phyloP scores from a whole-genome alignment of 2,329 filamentous ascomycete genomes.

The Talaromyces verruculosus region DNA sequence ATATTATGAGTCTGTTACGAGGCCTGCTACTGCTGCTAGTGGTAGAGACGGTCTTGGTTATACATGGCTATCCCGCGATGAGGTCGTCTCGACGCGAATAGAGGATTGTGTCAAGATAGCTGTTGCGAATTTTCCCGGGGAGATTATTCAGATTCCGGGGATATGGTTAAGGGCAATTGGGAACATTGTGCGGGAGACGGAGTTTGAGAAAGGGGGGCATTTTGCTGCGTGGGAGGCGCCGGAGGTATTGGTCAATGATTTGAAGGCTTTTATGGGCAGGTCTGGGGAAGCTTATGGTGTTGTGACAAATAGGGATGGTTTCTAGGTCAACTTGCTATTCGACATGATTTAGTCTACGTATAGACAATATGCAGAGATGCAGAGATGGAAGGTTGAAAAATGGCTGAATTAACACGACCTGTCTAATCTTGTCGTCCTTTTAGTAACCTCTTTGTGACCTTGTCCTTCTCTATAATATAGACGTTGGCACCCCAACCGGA shows the following conservation, averaged over 20 bases:
- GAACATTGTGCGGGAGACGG: constrained; percentile 51
- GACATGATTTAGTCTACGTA: neutral
- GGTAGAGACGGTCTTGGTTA: neutral
- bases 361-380: neutral
- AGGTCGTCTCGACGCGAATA: constrained; percentile 44
- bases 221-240: constrained; percentile 56
- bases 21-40: neutral
- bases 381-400: neutral
- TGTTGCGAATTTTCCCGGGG: constrained; percentile 52
- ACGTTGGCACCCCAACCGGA: constrained; percentile 98
- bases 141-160: constrained; percentile 52
- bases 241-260: constrained; percentile 46
- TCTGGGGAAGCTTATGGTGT: constrained; percentile 27
- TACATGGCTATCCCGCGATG: constrained; percentile 23
- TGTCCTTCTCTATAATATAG: constrained; percentile 99
- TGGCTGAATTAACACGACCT: neutral
- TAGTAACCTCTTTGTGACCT: constrained; percentile 97
- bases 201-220: constrained; percentile 51
- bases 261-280: constrained; percentile 51
- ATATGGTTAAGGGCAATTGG: constrained; percentile 54
- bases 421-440: constrained; percentile 91
- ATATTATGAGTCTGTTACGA: constrained; percentile 63
- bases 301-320: constrained; percentile 38
- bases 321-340: constrained; percentile 21
- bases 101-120: constrained; percentile 52